phyloP scores from a whole-genome alignment of 1,284 basidiomycete species.

The Sphaerobolus stellatus region DNA sequence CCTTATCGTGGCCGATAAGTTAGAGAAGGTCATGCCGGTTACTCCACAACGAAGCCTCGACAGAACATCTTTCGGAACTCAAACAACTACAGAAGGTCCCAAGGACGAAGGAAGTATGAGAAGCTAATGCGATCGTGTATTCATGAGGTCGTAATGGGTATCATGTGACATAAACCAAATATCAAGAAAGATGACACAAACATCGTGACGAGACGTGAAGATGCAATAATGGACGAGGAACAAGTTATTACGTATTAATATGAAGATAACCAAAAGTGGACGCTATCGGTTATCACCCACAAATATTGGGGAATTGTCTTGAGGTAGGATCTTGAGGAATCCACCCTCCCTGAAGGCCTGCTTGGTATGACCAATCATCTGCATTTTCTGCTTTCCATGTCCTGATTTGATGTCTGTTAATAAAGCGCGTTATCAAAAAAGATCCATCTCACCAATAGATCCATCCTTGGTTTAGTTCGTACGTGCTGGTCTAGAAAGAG shows the following conservation, averaged over 20 bases:
- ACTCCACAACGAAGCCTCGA: background rate
- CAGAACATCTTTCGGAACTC: too few relatives aligned
- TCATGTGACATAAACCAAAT: background rate
- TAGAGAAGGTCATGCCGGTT: conserved; percentile 3
- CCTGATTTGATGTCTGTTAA: conserved; percentile 32
- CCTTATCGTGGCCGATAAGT: conserved; percentile 8
- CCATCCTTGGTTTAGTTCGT: conserved; percentile 36
- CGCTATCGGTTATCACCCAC: conserved; percentile 34
- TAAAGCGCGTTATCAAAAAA: background rate
- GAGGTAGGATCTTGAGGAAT: conserved; percentile 67
- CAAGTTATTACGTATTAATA: background rate
- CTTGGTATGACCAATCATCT: conserved; percentile 77
- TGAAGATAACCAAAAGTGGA: background rate
- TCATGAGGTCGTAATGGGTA: background rate
- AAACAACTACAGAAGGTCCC: background rate
- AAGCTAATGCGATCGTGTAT: background rate
- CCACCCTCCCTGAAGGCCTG: conserved; percentile 78
- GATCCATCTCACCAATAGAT: conserved; percentile 22
- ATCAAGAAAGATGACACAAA: too few relatives aligned
- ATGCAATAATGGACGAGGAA: too few relatives aligned
- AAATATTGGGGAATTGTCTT: conserved; percentile 51
- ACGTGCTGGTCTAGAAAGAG: conserved; percentile 15
- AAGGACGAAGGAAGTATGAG: background rate
- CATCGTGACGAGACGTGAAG: too few relatives aligned
- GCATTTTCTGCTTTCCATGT: conserved; percentile 69